Evolutionary conservation across 148 eudicot genomes (phyloP).

Genomic region (Polygonum aviculare): DNA sequence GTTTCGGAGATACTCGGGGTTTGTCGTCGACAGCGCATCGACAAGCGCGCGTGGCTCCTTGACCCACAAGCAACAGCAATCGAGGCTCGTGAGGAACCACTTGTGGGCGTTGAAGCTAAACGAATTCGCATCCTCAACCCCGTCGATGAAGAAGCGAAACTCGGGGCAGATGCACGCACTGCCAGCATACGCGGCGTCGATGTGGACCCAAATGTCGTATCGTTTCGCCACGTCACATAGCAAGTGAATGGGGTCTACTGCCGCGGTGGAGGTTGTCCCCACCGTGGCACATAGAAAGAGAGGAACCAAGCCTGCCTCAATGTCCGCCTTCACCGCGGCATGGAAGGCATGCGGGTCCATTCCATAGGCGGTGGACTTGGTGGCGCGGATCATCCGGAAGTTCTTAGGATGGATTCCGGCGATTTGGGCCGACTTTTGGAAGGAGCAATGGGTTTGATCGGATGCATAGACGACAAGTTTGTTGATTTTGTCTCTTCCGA

Average conservation of each 20-base stretch:
- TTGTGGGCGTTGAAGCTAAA: slow-evolving; percentile 58
- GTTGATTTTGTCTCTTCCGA: slow-evolving; percentile 23
- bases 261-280: slow-evolving; percentile 34
- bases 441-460: slow-evolving; percentile 43
- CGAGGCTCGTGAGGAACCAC: slow-evolving; percentile 46
- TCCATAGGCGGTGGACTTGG: slow-evolving; percentile 9
- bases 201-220: slow-evolving; percentile 33
- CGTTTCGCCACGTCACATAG: slow-evolving; percentile 26
- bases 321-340: slow-evolving; percentile 15
- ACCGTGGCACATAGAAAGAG: slow-evolving; percentile 30
- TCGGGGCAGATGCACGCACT: slow-evolving; percentile 55
- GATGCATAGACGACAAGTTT: slow-evolving; percentile 45
- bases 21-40: slow-evolving; percentile 30
- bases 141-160: slow-evolving; percentile 27
- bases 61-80: slow-evolving; percentile 49
- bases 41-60: slow-evolving; percentile 30
- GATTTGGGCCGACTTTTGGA: slow-evolving; percentile 34
- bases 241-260: slow-evolving; percentile 23
- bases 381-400: slow-evolving; percentile 25
- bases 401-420: slow-evolving; percentile 39
- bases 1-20: slow-evolving; percentile 43
- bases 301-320: slow-evolving; percentile 23
- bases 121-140: slow-evolving; percentile 33
- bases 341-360: slow-evolving; percentile 15
- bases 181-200: slow-evolving; percentile 58